Conservation (phyloP, 1,284 basidiomycete species). For the Boletus smithii region DNA sequence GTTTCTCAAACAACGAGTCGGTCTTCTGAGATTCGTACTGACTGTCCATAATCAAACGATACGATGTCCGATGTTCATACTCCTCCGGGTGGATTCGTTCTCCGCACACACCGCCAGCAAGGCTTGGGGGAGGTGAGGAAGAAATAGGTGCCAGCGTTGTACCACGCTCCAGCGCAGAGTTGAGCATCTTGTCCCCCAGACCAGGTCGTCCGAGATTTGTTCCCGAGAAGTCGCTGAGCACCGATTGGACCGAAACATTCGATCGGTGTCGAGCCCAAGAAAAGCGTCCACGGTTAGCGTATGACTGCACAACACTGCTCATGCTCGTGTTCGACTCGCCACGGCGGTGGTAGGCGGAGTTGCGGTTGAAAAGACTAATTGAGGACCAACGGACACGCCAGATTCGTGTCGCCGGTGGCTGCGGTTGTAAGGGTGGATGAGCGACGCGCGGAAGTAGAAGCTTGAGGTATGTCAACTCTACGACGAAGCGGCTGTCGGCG, state of each 20-base stretch:
- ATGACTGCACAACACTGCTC: conserved; percentile 53
- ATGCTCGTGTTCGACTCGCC: conserved; percentile 52
- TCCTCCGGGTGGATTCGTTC: conserved; percentile 17
- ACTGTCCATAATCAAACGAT: conserved; percentile 64
- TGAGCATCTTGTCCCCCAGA: conserved; percentile 87
- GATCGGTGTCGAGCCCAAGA: conserved; percentile 61
- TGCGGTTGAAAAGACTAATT: conserved; percentile 67
- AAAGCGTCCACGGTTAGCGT: conserved; percentile 52
- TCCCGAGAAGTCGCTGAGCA: conserved; percentile 60
- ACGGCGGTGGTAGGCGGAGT: conserved; percentile 46
- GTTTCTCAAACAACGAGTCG: conserved; percentile 71
- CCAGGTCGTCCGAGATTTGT: conserved; percentile 65
- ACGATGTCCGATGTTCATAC: conserved; percentile 40
- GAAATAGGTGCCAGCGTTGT: conserved; percentile 64
- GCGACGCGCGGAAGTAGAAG: conserved; percentile 58
- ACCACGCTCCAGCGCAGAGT: conserved; percentile 53
- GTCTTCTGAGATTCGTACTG: conserved; percentile 10
- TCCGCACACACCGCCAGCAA: conserved; percentile 23
- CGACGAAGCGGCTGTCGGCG: conserved; percentile 40
- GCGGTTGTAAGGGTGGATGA: conserved; percentile 37
- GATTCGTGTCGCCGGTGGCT: conserved; percentile 49
- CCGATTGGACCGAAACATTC: conserved; percentile 63
- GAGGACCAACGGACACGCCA: conserved; percentile 59
- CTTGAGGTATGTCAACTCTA: conserved; percentile 71
- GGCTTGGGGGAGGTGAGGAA: conserved; percentile 58